These are phyloP conservation scores for Testicularia cyperi DNA, from an alignment of 1,284 basidiomycete genomes.

Conservation along the genomic window DNA sequence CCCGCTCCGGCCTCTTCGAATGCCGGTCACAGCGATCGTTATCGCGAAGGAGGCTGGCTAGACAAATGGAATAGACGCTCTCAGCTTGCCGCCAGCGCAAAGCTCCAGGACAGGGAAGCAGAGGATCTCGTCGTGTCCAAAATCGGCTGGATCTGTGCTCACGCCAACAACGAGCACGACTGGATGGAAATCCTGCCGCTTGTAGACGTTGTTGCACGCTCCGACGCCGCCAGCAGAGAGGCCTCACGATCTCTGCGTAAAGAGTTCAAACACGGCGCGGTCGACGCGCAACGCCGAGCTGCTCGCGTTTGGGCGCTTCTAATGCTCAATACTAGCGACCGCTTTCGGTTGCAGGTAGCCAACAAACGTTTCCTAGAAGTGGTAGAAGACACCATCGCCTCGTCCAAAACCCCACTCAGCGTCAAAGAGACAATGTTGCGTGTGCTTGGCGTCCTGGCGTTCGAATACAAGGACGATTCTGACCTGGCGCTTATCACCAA, in stretches of 20 bases:
- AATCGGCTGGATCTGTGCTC: slow-evolving; percentile 35
- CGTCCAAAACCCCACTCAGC: slow-evolving; percentile 39
- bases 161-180: slow-evolving; percentile 18
- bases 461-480: slow-evolving; percentile 36
- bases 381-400: slow-evolving; percentile 41
- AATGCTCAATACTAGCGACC: slow-evolving; percentile 42
- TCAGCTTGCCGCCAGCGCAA: slow-evolving; percentile 11
- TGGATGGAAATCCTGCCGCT: slow-evolving; percentile 40
- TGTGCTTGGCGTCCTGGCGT: slow-evolving; percentile 47
- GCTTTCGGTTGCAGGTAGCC: slow-evolving; percentile 46
- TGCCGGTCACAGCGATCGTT: slow-evolving; percentile 1
- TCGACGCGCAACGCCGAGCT: slow-evolving; percentile 39
- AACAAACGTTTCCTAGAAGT: slow-evolving; percentile 48
- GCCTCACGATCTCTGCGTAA: slow-evolving; percentile 49
- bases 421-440: slow-evolving; percentile 47
- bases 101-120: slow-evolving; percentile 18
- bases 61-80: slow-evolving; percentile 24
- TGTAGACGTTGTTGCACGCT: slow-evolving; percentile 29
- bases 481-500: slow-evolving; percentile 45
- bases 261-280: slow-evolving; percentile 46
- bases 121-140: slow-evolving; percentile 15
- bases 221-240: slow-evolving; percentile 49
- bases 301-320: slow-evolving; percentile 47
- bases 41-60: slow-evolving; percentile 32
- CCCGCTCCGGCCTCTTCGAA: no score